These are phyloP conservation scores for Passiflora organensis DNA, from an alignment of 345 rosid genomes.

Conservation along the genomic window DNA sequence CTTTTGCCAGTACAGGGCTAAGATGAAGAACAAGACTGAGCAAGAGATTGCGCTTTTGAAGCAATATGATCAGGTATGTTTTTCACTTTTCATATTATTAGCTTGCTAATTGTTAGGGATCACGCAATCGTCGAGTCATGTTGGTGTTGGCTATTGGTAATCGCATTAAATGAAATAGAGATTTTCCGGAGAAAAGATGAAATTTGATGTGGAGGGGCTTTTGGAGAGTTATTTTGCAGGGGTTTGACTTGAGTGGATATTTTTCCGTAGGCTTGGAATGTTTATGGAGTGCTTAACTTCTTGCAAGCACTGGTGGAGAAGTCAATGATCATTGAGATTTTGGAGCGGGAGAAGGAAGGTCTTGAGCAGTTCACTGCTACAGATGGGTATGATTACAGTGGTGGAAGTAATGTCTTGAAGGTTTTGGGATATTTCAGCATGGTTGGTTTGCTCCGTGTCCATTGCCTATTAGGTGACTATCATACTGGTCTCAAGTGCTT, in stretches of 20 bases:
- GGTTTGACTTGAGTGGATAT: background rate
- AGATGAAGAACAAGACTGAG: conserved; percentile 89
- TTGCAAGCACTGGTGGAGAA: conserved; percentile 98
- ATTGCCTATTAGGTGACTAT: conserved; percentile 94
- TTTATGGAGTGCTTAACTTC: conserved; percentile 94
- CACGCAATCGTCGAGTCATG: no score
- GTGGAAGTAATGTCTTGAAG: conserved; percentile 96
- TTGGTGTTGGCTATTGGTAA: no score
- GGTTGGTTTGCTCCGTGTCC: conserved; percentile 93
- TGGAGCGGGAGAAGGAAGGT: conserved; percentile 92
- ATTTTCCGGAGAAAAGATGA: no score
- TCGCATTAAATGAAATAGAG: background rate
- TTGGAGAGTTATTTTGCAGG: no score
- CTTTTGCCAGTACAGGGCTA: conserved; percentile 92
- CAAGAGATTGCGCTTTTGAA: conserved; percentile 76
- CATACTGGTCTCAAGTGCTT: conserved; percentile 91
- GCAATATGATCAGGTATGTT: conserved; percentile 66
- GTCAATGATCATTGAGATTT: conserved; percentile 71
- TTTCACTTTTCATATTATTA: background rate
- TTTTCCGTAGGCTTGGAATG: conserved; percentile 80
- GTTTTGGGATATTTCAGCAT: conserved; percentile 96
- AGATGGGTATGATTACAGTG: conserved; percentile 92
- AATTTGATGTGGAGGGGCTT: no score
- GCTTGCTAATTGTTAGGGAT: no score
- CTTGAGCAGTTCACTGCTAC: conserved; percentile 90